Evolutionary conservation across 805 yeast genomes (phyloP).

Genomic region (Metschnikowia chrysomelidarum): DNA sequence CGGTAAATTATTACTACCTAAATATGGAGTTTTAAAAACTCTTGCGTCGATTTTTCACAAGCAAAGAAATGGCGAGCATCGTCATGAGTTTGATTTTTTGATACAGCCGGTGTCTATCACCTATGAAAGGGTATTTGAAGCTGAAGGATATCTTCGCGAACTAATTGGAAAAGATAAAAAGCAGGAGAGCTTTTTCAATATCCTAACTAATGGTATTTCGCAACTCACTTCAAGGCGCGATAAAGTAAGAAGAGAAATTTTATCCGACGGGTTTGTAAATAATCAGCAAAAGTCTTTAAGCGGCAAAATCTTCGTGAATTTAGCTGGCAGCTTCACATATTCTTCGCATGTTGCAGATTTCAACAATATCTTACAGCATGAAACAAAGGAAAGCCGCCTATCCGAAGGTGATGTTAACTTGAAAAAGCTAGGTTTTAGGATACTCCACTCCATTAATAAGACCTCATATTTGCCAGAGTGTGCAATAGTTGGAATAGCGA

Average conservation of each 20-base stretch:
- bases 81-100: conserved; percentile 29
- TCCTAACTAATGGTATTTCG: conserved; percentile 34
- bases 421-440: conserved; percentile 52
- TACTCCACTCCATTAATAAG: conserved; percentile 51
- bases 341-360: conserved; percentile 26
- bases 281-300: conserved; percentile 26
- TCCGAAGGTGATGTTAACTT: conserved; percentile 31
- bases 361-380: conserved; percentile 11
- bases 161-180: conserved; percentile 56
- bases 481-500: conserved; percentile 48
- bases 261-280: conserved; percentile 28
- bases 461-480: conserved; percentile 53
- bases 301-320: conserved; percentile 37
- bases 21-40: conserved; percentile 58
- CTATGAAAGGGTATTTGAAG: conserved; percentile 59
- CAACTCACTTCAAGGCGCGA: conserved; percentile 24
- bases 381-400: conserved; percentile 17
- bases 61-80: conserved; percentile 27
- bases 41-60: conserved; percentile 45
- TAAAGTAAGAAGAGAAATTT: conserved; percentile 1
- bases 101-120: conserved; percentile 57
- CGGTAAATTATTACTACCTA: conserved; percentile 62
- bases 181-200: conserved; percentile 46
- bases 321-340: conserved; percentile 33
- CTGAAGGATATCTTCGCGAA: conserved; percentile 53